A percentile compares a stretch with the other conserved stretches of the same genome.
These are phyloP conservation scores for Thraustotheca clavata DNA, from an alignment of 352 stramenopile species.

Conservation along the genomic window DNA sequence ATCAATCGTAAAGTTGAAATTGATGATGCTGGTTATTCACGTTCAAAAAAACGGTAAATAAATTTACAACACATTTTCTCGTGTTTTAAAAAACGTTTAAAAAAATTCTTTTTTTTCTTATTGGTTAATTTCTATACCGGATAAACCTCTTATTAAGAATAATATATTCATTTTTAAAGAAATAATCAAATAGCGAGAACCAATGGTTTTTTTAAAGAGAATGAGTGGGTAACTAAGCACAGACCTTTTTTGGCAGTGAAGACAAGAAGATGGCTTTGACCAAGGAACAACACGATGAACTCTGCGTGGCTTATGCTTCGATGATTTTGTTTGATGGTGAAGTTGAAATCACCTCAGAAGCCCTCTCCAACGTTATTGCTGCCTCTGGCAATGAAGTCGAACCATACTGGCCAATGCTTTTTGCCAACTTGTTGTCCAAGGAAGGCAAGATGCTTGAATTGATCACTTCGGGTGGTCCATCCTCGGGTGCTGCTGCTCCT, in stretches of 20 bases:
- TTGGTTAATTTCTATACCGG: no score
- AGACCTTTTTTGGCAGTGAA: slow-evolving; percentile 19
- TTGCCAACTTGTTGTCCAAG: slow-evolving; percentile 61
- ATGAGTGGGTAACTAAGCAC: neutral
- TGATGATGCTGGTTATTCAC: neutral
- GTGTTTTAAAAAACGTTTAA: no score
- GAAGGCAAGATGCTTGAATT: slow-evolving; percentile 72
- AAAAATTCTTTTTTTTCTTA: no score
- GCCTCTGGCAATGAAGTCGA: slow-evolving; percentile 80
- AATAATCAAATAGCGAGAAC: neutral
- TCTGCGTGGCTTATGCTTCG: slow-evolving; percentile 74
- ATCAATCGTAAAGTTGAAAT: slow-evolving; percentile 59
- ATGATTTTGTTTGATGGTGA: slow-evolving; percentile 80
- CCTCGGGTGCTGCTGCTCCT: slow-evolving; percentile 25
- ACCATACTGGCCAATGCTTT: slow-evolving; percentile 76
- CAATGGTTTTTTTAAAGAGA: neutral
- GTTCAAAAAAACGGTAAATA: no score
- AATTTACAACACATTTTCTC: no score
- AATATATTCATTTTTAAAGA: neutral
- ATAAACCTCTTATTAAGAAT: neutral
- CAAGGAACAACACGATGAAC: slow-evolving; percentile 83
- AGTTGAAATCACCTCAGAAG: slow-evolving; percentile 71
- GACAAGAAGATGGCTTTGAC: slow-evolving; percentile 64
- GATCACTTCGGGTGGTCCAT: slow-evolving; percentile 60
- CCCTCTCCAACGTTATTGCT: slow-evolving; percentile 49